Evolutionary conservation across 2,329 filamentous ascomycete species (phyloP), one percentile per base, ranked within the genome.

Genomic region (Fusarium concolor): DNA sequence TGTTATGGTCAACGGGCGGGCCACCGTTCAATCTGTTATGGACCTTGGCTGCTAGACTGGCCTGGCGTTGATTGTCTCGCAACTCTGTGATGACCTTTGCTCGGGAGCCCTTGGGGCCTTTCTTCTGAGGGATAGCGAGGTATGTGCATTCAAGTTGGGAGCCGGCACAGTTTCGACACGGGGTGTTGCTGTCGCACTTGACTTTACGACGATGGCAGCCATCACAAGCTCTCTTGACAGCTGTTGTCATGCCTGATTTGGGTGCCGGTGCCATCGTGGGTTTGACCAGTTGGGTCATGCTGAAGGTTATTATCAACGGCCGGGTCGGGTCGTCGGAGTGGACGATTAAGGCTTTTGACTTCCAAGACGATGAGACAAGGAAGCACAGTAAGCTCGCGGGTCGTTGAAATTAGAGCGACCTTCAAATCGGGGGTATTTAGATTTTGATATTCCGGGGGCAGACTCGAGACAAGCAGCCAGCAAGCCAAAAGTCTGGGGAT

Each of bases 51-150:
- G 86, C 86, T 22, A 90, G 84, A 62, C 86, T 89, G 18, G 87
- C 89, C 75, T 90, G 87, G 70, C 88, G 86, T 73, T 92, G 90
- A 1, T 84, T 90, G 74, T 90, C 89, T 68, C 90, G 86, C 63
- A 93, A 77, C 74, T 92, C 90, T 74, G 89, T 92, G 77, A 93
- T 91, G 60, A 93, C 89, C 78, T 92, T 93, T 50, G 91, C 91
- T 63, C 90, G 83, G 31, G 89, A 91, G 68, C 90, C 90, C 79
- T 92, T 92, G 42, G 90, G 90, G 2, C 90, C 90, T 77, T 92
- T 92, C 81, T 92, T 92, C 79, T 91, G 90, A 3, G 90, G 90
- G 35, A 92, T 88, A 33, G 89, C 88, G 80, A 91, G 89, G 83
- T 92, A 93, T 29, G 90, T 92, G 82, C 90, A 93, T 14, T 85